Percentiles rank a stretch among this genome's conserved stretches.
phyloP scores from a whole-genome alignment of 208 protist genomes.

The Herpetomonas tarakana region DNA sequence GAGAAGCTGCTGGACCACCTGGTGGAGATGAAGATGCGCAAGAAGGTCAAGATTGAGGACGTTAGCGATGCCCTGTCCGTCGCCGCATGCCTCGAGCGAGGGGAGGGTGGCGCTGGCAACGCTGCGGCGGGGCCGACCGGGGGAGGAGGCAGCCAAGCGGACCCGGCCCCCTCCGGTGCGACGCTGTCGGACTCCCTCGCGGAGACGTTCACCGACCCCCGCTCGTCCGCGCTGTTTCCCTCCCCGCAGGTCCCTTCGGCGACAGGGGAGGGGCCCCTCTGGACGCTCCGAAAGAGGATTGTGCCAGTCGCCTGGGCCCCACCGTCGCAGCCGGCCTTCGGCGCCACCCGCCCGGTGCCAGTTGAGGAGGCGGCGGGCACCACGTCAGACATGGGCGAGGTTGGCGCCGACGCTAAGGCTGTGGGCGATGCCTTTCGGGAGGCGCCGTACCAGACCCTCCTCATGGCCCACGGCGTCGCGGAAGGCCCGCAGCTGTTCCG shows the following conservation, averaged over 20 bases:
- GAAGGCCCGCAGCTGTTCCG: slow-evolving; percentile 79
- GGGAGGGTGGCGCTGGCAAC: neutral
- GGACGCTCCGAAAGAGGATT: slow-evolving; percentile 10
- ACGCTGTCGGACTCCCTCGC: slow-evolving; percentile 10
- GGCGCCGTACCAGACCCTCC: slow-evolving; percentile 43
- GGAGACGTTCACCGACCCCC: slow-evolving; percentile 62
- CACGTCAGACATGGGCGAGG: neutral
- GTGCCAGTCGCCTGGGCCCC: slow-evolving; percentile 11
- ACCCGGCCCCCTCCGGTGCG: neutral
- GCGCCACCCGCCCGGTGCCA: neutral
- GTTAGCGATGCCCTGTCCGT: slow-evolving; percentile 45
- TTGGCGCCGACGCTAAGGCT: neutral
- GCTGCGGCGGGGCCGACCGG: slow-evolving; percentile 1
- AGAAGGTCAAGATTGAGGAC: slow-evolving; percentile 63
- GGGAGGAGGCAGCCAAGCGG: neutral
- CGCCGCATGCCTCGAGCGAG: slow-evolving; percentile 22
- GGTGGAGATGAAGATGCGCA: slow-evolving; percentile 73
- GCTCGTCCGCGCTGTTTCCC: slow-evolving; percentile 38
- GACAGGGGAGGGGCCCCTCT: neutral
- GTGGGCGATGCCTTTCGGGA: slow-evolving; percentile 5
- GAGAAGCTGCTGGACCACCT: slow-evolving; percentile 56
- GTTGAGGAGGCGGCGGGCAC: neutral
- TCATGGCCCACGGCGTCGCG: slow-evolving; percentile 68
- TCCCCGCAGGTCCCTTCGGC: neutral
- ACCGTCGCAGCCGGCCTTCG: neutral